Conservation (phyloP, 2,329 filamentous ascomycete species). For the Ophiostoma angusticollis region DNA sequence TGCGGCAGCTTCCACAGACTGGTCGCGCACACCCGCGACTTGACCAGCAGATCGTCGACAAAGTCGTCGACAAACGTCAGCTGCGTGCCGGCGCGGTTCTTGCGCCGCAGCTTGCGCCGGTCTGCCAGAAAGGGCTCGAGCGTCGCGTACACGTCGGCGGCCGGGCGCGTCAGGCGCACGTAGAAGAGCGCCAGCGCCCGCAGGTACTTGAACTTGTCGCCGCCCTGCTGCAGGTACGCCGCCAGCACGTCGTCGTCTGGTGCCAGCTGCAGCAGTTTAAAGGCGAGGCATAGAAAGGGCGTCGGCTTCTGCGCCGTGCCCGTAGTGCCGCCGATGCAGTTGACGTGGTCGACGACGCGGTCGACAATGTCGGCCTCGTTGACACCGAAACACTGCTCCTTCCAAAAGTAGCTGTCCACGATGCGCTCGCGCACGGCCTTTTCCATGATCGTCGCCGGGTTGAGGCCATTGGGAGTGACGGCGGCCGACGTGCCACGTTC, state of each 20-base stretch:
- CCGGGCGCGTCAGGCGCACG: constrained; percentile 71
- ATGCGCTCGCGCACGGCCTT: constrained; percentile 93
- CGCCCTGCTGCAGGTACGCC: constrained; percentile 68
- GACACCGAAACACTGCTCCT: constrained; percentile 93
- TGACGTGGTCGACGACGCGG: constrained; percentile 71
- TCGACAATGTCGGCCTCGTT: constrained; percentile 77
- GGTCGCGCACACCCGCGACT: constrained; percentile 82
- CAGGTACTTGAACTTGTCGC: constrained; percentile 72
- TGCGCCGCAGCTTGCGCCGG: constrained; percentile 66
- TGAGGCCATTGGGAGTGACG: constrained; percentile 74
- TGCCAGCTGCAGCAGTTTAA: constrained; percentile 84
- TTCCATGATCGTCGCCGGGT: constrained; percentile 91
- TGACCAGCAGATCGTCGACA: constrained; percentile 78
- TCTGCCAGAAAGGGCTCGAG: constrained; percentile 79
- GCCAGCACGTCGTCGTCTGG: constrained; percentile 66
- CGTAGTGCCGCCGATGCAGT: constrained; percentile 77
- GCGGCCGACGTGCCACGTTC: constrained; percentile 69
- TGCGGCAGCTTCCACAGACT: constrained; percentile 85
- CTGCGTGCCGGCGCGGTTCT: constrained; percentile 59
- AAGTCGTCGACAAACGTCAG: constrained; percentile 85
- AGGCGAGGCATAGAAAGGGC: constrained; percentile 84
- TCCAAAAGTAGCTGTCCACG: constrained; percentile 92
- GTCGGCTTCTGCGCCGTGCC: constrained; percentile 75
- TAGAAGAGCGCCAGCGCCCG: constrained; percentile 86
- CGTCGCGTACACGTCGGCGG: constrained; percentile 65